These are phyloP conservation scores for Cryptococcus sp. DNA, from an alignment of 1,284 basidiomycete species.

Conservation along the genomic window DNA sequence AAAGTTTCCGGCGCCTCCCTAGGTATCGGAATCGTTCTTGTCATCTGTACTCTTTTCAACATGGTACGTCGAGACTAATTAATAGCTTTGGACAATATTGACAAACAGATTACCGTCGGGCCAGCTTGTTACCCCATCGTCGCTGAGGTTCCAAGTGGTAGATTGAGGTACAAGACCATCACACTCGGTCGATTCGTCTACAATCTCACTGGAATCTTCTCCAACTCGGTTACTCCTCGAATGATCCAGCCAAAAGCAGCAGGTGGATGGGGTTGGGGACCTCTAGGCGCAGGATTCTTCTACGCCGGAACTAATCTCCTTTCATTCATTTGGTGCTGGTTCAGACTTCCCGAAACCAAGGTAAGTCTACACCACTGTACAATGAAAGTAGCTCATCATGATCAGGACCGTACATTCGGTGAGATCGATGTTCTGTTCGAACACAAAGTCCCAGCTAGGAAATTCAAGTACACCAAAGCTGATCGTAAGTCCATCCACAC, in stretches of 20 bases:
- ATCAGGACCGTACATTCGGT: slow-evolving; percentile 14
- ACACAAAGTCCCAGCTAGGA: slow-evolving; percentile 20
- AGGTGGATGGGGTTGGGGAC: slow-evolving; percentile 22
- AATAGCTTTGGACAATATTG: too few relatives aligned
- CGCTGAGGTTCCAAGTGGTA: slow-evolving; percentile 47
- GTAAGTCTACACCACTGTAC: slow-evolving; percentile 6
- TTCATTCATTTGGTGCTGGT: slow-evolving; percentile 17
- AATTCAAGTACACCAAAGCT: slow-evolving; percentile 23
- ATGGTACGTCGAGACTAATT: too few relatives aligned
- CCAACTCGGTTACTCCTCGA: slow-evolving; percentile 15
- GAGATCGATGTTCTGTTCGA: slow-evolving; percentile 22
- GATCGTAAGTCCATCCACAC: slow-evolving; percentile 6
- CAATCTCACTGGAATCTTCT: slow-evolving; percentile 22
- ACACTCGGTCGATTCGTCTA: slow-evolving; percentile 33
- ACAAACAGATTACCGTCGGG: slow-evolving; percentile 27
- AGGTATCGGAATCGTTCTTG: slow-evolving; percentile 22
- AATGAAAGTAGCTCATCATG: not conserved
- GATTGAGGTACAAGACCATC: slow-evolving; percentile 52
- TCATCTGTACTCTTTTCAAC: slow-evolving; percentile 23
- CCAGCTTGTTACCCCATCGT: slow-evolving; percentile 47
- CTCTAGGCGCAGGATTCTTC: slow-evolving; percentile 43
- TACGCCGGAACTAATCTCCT: slow-evolving; percentile 32
- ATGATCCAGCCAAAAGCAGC: slow-evolving; percentile 9
- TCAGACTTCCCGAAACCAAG: slow-evolving; percentile 45
- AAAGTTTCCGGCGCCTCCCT: slow-evolving; percentile 1